A percentile compares a stretch with the other conserved stretches of the same genome.
These are phyloP conservation scores for Euphorbia celastroides DNA, from an alignment of 441 rosid species.

Conservation along the genomic window DNA sequence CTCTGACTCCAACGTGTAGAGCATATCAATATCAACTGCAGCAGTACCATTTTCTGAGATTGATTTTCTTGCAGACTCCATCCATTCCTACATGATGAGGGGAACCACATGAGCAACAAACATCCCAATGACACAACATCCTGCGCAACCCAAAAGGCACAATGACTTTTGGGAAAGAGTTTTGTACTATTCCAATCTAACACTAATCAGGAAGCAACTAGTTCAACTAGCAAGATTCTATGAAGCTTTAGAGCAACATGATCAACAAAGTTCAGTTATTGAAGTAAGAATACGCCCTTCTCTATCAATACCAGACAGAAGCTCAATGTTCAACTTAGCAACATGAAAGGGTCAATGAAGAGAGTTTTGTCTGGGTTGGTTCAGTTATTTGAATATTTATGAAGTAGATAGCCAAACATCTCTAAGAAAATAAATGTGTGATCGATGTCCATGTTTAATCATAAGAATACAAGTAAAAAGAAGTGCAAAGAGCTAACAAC, in stretches of 20 bases:
- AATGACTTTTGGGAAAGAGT: background rate
- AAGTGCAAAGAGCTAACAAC: background rate
- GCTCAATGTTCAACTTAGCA: background rate
- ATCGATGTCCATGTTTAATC: background rate
- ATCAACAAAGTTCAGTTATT: background rate
- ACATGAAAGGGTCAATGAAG: background rate
- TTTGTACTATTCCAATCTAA: background rate
- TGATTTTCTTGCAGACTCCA: conserved; percentile 45
- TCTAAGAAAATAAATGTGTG: background rate
- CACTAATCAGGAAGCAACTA: background rate
- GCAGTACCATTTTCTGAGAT: conserved; percentile 33
- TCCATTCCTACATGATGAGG: conserved; percentile 49
- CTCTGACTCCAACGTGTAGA: conserved; percentile 75
- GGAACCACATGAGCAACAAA: conserved; percentile 21
- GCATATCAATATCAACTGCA: conserved; percentile 48
- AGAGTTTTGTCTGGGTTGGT: background rate
- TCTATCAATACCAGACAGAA: background rate
- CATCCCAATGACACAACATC: conserved; percentile 1
- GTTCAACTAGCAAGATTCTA: background rate
- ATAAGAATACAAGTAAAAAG: background rate
- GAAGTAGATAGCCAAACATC: background rate
- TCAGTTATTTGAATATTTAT: background rate
- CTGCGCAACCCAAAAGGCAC: background rate
- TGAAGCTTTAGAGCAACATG: background rate
- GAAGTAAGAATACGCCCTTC: background rate